Evolutionary conservation across 2,329 filamentous ascomycete species (phyloP), one percentile per base, ranked within the genome.

Genomic region (Colletotrichum tamarilloi): DNA sequence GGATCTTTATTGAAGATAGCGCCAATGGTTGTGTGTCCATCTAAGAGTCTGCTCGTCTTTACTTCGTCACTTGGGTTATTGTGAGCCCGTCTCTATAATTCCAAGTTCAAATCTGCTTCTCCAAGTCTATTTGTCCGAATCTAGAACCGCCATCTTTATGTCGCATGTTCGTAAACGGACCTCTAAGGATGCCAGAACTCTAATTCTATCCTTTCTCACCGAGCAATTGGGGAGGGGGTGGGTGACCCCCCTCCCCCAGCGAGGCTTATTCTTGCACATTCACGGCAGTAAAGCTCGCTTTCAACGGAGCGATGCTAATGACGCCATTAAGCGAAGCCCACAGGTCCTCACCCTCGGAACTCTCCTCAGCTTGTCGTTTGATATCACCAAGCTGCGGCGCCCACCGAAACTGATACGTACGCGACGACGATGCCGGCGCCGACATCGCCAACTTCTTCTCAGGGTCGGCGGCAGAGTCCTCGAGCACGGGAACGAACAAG

Each of bases 1-100:
- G 86, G 2, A 78, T 88, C 32, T 88, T 88, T 75, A 78, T 88
- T 62, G 87, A 88, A 77, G 84, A 88, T 73, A 84, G 84, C 66
- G 80, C 82, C 0, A 67, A 75, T 28, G 82, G 80, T 2, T 87
- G 85, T 62, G 71, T 87, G 14, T 87, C 85, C 1, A 75, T 85
- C 26, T 86, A 70, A 26, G 65, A 12, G 3, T 8, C 14, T 4
- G 5, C 24, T 62, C n/a, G 22, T 22, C 30, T 30, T 16, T 1
- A 42, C 38, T 42, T 42, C 16, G 26, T 26, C 26, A 26, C 26
- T 26, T 26, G 26, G 26, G 42, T 71, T 46, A 19, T 42, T 5
- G 6, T n/a, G 7, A 19, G 19, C 16, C 42, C 32, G 24, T 22
- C 8, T 55, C 24, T 67, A 26, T 24, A 9, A 8, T 26, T 24